phyloP scores from a whole-genome alignment of 1,284 basidiomycete genomes.

The Rhodotorula sp. region DNA sequence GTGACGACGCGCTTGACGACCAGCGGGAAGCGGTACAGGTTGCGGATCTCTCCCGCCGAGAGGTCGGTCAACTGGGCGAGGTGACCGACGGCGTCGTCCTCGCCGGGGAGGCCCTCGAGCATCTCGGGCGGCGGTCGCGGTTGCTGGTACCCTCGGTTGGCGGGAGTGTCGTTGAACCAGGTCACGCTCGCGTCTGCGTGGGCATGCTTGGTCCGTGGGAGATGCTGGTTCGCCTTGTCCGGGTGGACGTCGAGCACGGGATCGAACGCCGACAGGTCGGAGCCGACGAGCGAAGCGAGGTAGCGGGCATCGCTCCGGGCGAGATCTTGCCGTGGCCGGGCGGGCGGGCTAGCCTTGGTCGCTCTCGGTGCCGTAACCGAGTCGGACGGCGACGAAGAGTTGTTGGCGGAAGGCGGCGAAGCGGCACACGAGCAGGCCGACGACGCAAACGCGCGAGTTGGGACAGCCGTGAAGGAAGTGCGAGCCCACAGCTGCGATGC shows the following conservation, averaged over 20 bases:
- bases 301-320: conserved; percentile 14
- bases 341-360: background rate
- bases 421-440: conserved; percentile 1
- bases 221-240: conserved; percentile 36
- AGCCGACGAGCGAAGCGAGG: conserved; percentile 20
- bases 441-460: conserved; percentile 2
- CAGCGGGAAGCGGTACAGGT: conserved; percentile 43
- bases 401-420: background rate
- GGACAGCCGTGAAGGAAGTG: background rate
- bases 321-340: conserved; percentile 26
- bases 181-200: conserved; percentile 33
- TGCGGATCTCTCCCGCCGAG: conserved; percentile 34
- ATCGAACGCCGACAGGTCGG: conserved; percentile 45
- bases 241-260: conserved; percentile 48
- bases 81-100: conserved; percentile 38
- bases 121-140: conserved; percentile 13
- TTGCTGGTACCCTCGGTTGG: conserved; percentile 31
- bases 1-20: conserved; percentile 61
- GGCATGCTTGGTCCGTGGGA: conserved; percentile 14
- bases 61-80: conserved; percentile 36
- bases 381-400: background rate
- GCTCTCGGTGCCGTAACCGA: background rate
- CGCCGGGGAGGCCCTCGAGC: conserved; percentile 26
- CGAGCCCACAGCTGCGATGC: background rate
- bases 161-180: conserved; percentile 43